A percentile compares a stretch with the other conserved stretches of the same genome.
phyloP scores from a whole-genome alignment of 768 basidiomycete genomes.

The Cantharellus anzutake region DNA sequence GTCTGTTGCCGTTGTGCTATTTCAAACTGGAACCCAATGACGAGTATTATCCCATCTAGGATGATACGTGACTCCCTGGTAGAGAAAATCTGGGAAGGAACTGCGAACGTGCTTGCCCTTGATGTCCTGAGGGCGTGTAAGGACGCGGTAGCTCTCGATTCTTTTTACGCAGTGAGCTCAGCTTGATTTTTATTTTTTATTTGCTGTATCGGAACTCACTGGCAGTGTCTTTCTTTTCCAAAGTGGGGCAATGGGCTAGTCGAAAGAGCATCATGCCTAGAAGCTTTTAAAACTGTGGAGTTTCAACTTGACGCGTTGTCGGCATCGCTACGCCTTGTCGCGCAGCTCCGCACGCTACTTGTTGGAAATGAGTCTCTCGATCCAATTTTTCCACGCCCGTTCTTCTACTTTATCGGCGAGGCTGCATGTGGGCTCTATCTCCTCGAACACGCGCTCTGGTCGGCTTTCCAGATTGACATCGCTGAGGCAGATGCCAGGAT shows the following conservation, averaged over 20 bases:
- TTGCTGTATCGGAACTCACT: conserved; percentile 9
- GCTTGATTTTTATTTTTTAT: conserved; percentile 17
- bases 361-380: not conserved
- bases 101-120: conserved; percentile 36
- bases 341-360: conserved; percentile 17
- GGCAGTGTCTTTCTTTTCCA: not conserved
- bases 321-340: not conserved
- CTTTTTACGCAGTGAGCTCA: conserved; percentile 22
- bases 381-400: conserved; percentile 34
- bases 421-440: conserved; percentile 35
- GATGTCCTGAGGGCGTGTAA: conserved; percentile 41
- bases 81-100: conserved; percentile 75
- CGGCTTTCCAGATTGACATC: conserved; percentile 9
- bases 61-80: conserved; percentile 49
- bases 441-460: conserved; percentile 54
- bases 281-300: conserved; percentile 31
- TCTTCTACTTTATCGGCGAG: conserved; percentile 38
- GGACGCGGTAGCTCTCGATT: conserved; percentile 24
- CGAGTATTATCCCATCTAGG: conserved; percentile 12
- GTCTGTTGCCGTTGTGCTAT: conserved; percentile 10
- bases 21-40: not conserved
- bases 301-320: conserved; percentile 2
- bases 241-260: too few relatives aligned
- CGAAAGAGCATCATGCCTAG: too few relatives aligned
- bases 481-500: conserved; percentile 5